phyloP scores from a whole-genome alignment of 2,329 filamentous ascomycete species.

The Capronia americana region DNA sequence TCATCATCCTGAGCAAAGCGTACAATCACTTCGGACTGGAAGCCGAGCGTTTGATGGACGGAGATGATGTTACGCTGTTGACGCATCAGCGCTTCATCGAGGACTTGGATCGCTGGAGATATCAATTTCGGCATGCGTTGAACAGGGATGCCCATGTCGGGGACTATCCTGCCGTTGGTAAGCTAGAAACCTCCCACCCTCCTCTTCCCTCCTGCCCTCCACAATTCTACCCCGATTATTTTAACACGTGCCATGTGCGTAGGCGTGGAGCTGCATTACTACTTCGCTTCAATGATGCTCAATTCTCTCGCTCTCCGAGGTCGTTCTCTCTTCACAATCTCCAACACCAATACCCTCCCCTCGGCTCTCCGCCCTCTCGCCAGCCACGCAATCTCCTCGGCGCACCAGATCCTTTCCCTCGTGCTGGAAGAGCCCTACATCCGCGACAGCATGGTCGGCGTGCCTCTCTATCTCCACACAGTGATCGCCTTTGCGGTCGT shows the following conservation, averaged over 20 bases:
- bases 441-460: conserved; percentile 56
- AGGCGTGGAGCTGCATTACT: conserved; percentile 59
- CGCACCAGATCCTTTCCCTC: conserved; percentile 55
- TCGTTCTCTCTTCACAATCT: conserved; percentile 53
- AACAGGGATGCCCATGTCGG: conserved; percentile 37
- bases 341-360: conserved; percentile 42
- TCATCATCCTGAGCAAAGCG: conserved; percentile 64
- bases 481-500: conserved; percentile 56
- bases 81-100: conserved; percentile 57
- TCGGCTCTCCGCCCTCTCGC: conserved; percentile 41
- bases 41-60: conserved; percentile 41
- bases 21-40: conserved; percentile 65
- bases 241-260: conserved; percentile 28
- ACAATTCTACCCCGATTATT: no score
- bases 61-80: conserved; percentile 44
- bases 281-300: conserved; percentile 61
- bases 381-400: conserved; percentile 56
- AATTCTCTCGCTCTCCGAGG: conserved; percentile 53
- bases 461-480: conserved; percentile 53
- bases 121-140: conserved; percentile 51
- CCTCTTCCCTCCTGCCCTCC: neutral
- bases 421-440: conserved; percentile 57
- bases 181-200: conserved; percentile 3
- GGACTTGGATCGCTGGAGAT: conserved; percentile 60
- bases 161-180: conserved; percentile 40